Conservation (phyloP, 2,329 filamentous ascomycete species). For the Cladosporium sp. region DNA sequence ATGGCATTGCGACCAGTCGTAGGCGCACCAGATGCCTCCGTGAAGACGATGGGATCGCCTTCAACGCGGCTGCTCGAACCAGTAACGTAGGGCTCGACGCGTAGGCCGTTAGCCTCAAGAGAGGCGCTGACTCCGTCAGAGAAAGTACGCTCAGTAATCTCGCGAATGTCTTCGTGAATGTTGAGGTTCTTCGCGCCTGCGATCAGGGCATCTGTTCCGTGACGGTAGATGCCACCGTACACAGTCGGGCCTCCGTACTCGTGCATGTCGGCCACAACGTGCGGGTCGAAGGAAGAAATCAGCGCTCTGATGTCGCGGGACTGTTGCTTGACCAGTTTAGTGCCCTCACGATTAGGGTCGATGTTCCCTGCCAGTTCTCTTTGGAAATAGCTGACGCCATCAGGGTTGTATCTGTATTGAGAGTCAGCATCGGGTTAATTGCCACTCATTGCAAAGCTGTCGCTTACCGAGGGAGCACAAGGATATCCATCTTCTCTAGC, state of each 20-base stretch:
- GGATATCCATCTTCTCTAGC: conserved; percentile 24
- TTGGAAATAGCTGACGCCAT: conserved; percentile 23
- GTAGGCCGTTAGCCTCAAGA: conserved; percentile 26
- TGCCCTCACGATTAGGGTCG: conserved; percentile 20
- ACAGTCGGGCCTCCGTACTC: conserved; percentile 30
- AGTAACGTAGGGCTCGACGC: conserved; percentile 35
- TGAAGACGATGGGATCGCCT: conserved; percentile 1
- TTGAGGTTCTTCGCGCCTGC: conserved; percentile 24
- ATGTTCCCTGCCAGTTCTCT: conserved; percentile 21
- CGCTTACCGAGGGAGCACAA: conserved; percentile 14
- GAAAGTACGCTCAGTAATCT: conserved; percentile 29
- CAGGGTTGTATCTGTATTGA: conserved; percentile 18
- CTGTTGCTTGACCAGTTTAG: conserved; percentile 29
- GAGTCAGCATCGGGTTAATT: too few relatives aligned
- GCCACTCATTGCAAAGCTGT: too few relatives aligned
- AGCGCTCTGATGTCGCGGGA: conserved; percentile 29
- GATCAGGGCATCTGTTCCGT: conserved; percentile 31
- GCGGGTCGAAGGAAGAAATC: conserved; percentile 29
- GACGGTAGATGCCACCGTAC: conserved; percentile 27
- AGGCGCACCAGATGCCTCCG: conserved; percentile 13
- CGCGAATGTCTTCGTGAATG: conserved; percentile 28
- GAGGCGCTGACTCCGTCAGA: conserved; percentile 24
- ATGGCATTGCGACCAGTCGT: conserved; percentile 36
- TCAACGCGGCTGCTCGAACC: conserved; percentile 17
- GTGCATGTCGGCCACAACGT: conserved; percentile 33